phyloP scores from a whole-genome alignment of 495 filamentous ascomycete genomes.

The Neurospora sp. region DNA sequence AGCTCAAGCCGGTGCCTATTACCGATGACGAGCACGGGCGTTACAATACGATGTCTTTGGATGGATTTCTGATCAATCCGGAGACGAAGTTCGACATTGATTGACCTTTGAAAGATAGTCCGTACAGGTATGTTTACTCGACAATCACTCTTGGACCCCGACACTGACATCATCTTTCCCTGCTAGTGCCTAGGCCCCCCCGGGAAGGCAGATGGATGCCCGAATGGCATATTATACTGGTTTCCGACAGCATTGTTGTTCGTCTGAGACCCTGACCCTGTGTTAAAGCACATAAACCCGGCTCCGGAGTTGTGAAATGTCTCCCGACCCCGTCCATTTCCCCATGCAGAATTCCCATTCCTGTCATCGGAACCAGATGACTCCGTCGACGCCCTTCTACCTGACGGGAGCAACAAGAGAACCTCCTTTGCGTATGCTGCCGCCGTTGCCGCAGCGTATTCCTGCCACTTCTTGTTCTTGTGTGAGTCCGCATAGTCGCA shows the following conservation, averaged over 20 bases:
- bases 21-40: constrained; percentile 25
- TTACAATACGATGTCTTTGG: constrained; percentile 30
- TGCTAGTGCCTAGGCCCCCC: background rate
- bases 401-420: background rate
- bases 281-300: background rate
- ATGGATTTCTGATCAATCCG: constrained; percentile 28
- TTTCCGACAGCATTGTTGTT: background rate
- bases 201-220: background rate
- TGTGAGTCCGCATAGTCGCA: background rate
- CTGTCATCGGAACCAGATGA: background rate
- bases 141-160: background rate
- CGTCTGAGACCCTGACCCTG: background rate
- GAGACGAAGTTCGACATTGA: constrained; percentile 17
- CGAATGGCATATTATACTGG: constrained; percentile 7
- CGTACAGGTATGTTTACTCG: too few relatives aligned
- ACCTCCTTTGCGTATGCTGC: background rate
- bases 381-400: background rate
- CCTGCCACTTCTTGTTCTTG: background rate
- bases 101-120: background rate
- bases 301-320: background rate
- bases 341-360: background rate
- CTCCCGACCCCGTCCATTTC: background rate
- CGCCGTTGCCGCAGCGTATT: background rate
- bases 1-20: constrained; percentile 25
- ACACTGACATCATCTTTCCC: background rate